These are phyloP conservation scores for Breynia disticha DNA, from an alignment of 441 rosid genomes.

Conservation along the genomic window DNA sequence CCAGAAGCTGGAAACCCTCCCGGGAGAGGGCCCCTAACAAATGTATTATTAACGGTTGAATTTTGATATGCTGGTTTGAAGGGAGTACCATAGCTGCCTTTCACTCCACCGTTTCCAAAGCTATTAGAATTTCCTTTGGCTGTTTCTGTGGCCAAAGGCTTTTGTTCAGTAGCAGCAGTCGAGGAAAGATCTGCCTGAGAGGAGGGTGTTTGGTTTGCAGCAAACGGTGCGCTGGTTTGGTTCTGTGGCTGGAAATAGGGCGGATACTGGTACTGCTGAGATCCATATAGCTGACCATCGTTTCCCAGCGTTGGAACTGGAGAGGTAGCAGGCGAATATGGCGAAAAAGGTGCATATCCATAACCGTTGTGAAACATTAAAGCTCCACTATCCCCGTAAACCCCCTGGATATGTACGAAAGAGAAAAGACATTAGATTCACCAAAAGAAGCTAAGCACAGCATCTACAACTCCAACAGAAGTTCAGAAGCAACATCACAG, in stretches of 20 bases:
- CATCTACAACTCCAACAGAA: neutral
- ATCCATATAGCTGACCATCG: slow-evolving; percentile 54
- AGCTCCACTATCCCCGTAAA: slow-evolving; percentile 48
- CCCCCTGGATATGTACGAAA: slow-evolving; percentile 30
- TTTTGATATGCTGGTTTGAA: slow-evolving; percentile 39
- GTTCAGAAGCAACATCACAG: no score
- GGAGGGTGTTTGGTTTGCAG: slow-evolving; percentile 22
- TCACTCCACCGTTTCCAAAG: slow-evolving; percentile 9
- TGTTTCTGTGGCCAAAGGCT: slow-evolving; percentile 37
- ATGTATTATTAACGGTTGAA: slow-evolving; percentile 32
- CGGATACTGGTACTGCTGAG: slow-evolving; percentile 71
- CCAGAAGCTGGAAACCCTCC: slow-evolving; percentile 36
- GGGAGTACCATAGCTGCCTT: slow-evolving; percentile 43
- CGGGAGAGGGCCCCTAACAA: slow-evolving; percentile 35
- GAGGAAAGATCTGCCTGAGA: slow-evolving; percentile 37
- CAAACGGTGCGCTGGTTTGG: slow-evolving; percentile 24
- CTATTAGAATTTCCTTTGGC: slow-evolving; percentile 26
- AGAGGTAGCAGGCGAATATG: slow-evolving; percentile 50
- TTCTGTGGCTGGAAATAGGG: slow-evolving; percentile 43
- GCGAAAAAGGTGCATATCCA: slow-evolving; percentile 45
- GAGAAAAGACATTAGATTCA: neutral
- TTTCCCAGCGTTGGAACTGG: slow-evolving; percentile 51
- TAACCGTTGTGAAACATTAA: slow-evolving; percentile 47
- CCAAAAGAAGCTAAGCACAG: neutral
- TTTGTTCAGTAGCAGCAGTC: slow-evolving; percentile 32